Evolutionary conservation across 495 filamentous ascomycete genomes (phyloP).

Genomic region (Acidomyces sp.): DNA sequence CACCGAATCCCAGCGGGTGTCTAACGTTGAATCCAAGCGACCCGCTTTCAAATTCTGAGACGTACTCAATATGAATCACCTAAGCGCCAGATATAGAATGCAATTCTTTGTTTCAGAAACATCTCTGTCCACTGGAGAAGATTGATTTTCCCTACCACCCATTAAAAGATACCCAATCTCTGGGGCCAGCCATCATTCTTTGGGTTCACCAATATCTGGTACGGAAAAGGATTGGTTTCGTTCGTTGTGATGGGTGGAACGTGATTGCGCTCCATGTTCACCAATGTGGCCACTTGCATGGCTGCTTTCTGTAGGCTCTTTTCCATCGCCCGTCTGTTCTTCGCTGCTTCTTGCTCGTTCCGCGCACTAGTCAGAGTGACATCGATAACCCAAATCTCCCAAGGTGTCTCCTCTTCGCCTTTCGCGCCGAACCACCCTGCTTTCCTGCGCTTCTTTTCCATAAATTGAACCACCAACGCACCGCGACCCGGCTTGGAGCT

Average conservation of each 20-base stretch:
- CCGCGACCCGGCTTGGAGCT: constrained; percentile 41
- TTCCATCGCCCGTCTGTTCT: constrained; percentile 62
- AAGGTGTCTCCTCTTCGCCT: constrained; percentile 83
- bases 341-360: constrained; percentile 43
- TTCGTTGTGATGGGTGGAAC: constrained; percentile 93
- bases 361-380: constrained; percentile 78
- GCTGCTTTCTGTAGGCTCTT: constrained; percentile 72
- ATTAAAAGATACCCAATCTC: constrained; percentile 2
- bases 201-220: constrained; percentile 58
- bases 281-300: constrained; percentile 73
- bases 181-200: background rate
- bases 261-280: constrained; percentile 83
- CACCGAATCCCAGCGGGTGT: too few species aligned
- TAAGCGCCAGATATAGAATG: too few species aligned
- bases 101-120: too few species aligned
- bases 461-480: constrained; percentile 79
- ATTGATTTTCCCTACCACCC: too few species aligned
- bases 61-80: too few species aligned
- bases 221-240: constrained; percentile 88
- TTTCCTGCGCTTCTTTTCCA: constrained; percentile 79
- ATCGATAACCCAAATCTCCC: constrained; percentile 90
- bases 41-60: too few species aligned
- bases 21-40: too few species aligned
- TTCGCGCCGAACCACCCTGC: constrained; percentile 58
- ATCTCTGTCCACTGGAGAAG: too few species aligned